Evolutionary conservation across 2,329 filamentous ascomycete species (phyloP).

Genomic region (Xylaria sp.): DNA sequence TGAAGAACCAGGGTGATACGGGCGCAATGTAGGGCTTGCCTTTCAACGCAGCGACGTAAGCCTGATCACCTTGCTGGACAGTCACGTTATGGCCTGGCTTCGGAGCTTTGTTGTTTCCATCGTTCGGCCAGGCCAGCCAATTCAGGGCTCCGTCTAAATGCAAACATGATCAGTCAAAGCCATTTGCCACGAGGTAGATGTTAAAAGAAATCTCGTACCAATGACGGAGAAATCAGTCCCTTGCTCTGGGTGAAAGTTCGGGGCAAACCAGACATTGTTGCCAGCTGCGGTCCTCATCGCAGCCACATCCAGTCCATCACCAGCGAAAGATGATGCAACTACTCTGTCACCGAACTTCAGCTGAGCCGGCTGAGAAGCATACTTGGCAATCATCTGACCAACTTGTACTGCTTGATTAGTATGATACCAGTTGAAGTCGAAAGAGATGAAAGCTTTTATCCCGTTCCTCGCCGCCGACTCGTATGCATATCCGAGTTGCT

Average conservation of each 20-base stretch:
- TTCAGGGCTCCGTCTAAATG: slow-evolving; percentile 60
- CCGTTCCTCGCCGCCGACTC: slow-evolving; percentile 58
- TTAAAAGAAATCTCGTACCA: slow-evolving; percentile 11
- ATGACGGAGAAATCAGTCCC: slow-evolving; percentile 49
- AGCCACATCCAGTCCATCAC: slow-evolving; percentile 58
- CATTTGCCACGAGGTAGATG: too few species aligned
- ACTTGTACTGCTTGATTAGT: slow-evolving; percentile 53
- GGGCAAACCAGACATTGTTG: slow-evolving; percentile 59
- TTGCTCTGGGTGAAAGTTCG: slow-evolving; percentile 60
- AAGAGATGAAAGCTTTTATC: slow-evolving; percentile 68
- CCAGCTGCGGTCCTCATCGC: slow-evolving; percentile 57
- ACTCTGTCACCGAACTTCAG: slow-evolving; percentile 61
- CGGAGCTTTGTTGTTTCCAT: slow-evolving; percentile 62
- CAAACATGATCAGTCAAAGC: slow-evolving; percentile 4
- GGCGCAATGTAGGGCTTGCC: slow-evolving; percentile 60
- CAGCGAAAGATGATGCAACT: slow-evolving; percentile 65
- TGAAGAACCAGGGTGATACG: slow-evolving; percentile 70
- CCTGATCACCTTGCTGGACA: slow-evolving; percentile 49
- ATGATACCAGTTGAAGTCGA: slow-evolving; percentile 65
- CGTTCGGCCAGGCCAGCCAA: slow-evolving; percentile 60
- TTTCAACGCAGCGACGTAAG: slow-evolving; percentile 30
- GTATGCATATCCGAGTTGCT: slow-evolving; percentile 62
- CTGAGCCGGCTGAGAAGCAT: slow-evolving; percentile 57
- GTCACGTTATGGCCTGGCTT: slow-evolving; percentile 53
- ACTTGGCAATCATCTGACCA: slow-evolving; percentile 59